Percentiles rank a stretch among this genome's conserved stretches.
phyloP scores from a whole-genome alignment of 208 protist genomes.

The Crithidia thermophila region DNA sequence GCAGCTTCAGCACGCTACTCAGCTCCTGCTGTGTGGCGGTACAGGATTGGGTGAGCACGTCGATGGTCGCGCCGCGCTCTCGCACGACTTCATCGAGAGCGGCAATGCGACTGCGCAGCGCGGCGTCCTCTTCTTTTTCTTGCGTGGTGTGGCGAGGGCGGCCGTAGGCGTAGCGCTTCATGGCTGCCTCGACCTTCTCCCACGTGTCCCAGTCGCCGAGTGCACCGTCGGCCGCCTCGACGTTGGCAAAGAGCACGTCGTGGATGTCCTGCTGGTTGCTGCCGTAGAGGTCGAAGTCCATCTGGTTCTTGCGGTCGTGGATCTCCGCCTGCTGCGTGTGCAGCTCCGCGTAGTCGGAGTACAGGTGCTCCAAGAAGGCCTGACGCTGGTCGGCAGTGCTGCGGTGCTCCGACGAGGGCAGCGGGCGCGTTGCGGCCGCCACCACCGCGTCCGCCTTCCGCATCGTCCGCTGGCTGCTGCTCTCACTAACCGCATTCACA shows the following conservation, averaged over 20 bases:
- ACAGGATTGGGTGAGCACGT: constrained; percentile 24
- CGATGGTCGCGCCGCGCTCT: constrained; percentile 14
- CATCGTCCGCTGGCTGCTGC: background rate
- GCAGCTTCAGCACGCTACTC: constrained; percentile 48
- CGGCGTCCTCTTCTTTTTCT: constrained; percentile 26
- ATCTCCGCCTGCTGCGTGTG: constrained; percentile 67
- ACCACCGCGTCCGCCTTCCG: constrained; percentile 3
- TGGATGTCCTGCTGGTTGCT: constrained; percentile 75
- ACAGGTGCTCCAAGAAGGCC: constrained; percentile 67
- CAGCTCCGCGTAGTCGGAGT: constrained; percentile 74
- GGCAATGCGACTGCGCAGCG: constrained; percentile 40
- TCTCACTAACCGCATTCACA: too few species aligned
- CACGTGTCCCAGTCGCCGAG: constrained; percentile 84
- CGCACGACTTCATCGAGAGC: constrained; percentile 18
- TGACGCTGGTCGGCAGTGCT: constrained; percentile 58
- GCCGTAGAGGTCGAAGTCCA: constrained; percentile 57
- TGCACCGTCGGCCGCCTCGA: constrained; percentile 29
- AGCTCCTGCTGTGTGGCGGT: constrained; percentile 51
- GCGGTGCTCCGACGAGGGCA: constrained; percentile 7
- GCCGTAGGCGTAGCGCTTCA: constrained; percentile 78
- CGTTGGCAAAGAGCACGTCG: constrained; percentile 50
- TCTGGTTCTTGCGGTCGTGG: constrained; percentile 43
- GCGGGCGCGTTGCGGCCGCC: background rate
- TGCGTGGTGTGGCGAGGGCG: constrained; percentile 28
- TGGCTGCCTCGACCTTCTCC: constrained; percentile 60